Evolutionary conservation across 2,329 filamentous ascomycete genomes (phyloP), one percentile per base, ranked within the genome.

Genomic region (Cercospora zeae-maydis): DNA sequence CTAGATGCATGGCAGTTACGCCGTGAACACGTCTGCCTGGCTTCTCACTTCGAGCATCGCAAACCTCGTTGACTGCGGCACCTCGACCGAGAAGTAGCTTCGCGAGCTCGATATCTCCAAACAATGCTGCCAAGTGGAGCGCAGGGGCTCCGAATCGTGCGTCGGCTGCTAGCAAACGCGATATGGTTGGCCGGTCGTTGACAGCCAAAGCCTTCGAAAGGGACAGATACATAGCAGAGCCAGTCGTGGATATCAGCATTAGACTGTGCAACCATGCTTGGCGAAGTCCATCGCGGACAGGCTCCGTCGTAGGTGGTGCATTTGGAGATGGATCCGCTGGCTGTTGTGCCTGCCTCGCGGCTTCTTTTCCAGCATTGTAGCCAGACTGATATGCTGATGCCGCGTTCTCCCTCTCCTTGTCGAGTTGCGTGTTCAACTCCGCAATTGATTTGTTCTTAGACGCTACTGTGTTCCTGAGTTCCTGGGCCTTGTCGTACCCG

Each of bases 61-160:
- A 61, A n/a, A 21, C 21, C 11, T 33, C 52, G 37, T 55, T 49
- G 13, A 61, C 39, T n/a, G 27, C 10, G n/a, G 39, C 30, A 7
- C 59, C 59, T 7, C 21, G 51, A 24, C 34, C 36, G 30, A 57
- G 24, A 4, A 61, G 19, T 27, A 51, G 16, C 30, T 56, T 49
- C 8, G 39, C 59, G 27, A 49, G 7, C 11, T 45, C 59, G 9
- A 61, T 36, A 27, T 56, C 59, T 0, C 59, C 59, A 30, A 61
- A 61, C 13, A 61, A 19, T 19, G 59, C 59, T 33, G 59, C 59
- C 10, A 61, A 33, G 39, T 61, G 59, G 8, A 61, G 33, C 14
- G 59, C 59, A 24, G 59, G 24, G 8, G 36, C 51, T 16, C 37
- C 13, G 16, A 61, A 30, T 8, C n/a, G 14, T 10, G 51, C 19